Base-by-base conservation (phyloP, 2,329 filamentous ascomycete genomes). In the Ascochyta fabae region DNA sequence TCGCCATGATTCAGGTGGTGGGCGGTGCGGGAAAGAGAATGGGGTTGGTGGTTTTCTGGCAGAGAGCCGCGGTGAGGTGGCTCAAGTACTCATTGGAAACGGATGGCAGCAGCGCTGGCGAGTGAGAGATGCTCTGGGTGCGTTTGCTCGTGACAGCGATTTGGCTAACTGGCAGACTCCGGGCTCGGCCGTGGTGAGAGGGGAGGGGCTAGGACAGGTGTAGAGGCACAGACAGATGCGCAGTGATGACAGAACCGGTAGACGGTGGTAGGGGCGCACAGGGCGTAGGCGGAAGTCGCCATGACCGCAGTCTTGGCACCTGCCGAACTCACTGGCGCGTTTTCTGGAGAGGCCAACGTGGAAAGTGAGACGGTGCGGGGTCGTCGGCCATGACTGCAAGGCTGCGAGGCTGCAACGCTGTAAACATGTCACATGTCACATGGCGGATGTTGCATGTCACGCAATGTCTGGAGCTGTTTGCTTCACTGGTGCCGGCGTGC, bases 81-180 rank as follows among this genome's bases (percentile, higher is more conserved):
- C 57, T 72, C 66, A 72, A 50, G 64, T 58, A 66, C 49, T 53
- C 69, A 72, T 72, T 40, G 63, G 62, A 49, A 44, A 39, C 27
- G 22, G 23, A 24, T 16, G 24, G 22, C 16, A 48, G 44, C 33
- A 26, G 43, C 4, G 34, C 26, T 23, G 38, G 42, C 43, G 9
- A 42, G 42, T 19, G 19, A 5, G 13, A 34, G 13, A 9, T 13
- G 4, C 10, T 26, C 24, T 42, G 13, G 16, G 38, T 34, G 23
- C 29, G 46, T 46, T 42, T 49, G 45, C 40, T 29, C 23, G n/a
- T 10, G 23, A 34, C 15, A 27, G 26, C 36, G 34, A 27, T 27
- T 44, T 39, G 38, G 26, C 29, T 44, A n/a, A 16, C 45, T 35
- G 41, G 40, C 45, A 31, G 15, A 13, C 15, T 29, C 31, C 27